Evolutionary conservation across 305 asterid genomes (phyloP).

Genomic region (Ajuga reptans): DNA sequence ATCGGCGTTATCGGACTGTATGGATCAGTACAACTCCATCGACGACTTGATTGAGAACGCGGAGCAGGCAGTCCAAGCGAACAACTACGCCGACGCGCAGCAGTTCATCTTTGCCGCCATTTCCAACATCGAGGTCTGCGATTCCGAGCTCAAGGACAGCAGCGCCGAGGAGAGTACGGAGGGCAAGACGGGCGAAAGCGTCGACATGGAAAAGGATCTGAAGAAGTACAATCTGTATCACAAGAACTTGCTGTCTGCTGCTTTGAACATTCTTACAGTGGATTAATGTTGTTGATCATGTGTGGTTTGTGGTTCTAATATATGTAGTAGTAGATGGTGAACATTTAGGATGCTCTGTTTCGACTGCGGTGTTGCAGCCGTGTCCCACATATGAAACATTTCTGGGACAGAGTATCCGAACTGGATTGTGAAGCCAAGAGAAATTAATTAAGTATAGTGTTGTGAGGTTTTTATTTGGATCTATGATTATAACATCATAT

Average conservation of each 20-base stretch:
- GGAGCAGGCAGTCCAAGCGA: background rate
- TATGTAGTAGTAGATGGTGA: too few relatives aligned
- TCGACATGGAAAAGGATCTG: constrained; percentile 4
- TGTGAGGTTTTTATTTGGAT: background rate
- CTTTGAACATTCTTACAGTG: constrained; percentile 17
- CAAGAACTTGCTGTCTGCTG: constrained; percentile 21
- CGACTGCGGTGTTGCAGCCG: too few relatives aligned
- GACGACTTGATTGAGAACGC: constrained; percentile 41
- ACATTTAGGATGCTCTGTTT: too few relatives aligned
- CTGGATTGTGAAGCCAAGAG: too few relatives aligned
- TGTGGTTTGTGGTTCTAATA: background rate
- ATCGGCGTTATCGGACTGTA: constrained; percentile 34
- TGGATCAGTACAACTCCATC: constrained; percentile 34
- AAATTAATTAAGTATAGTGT: too few relatives aligned
- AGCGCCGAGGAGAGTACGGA: constrained; percentile 8
- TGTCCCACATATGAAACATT: too few relatives aligned
- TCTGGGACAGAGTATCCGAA: too few relatives aligned
- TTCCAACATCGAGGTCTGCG: constrained; percentile 13
- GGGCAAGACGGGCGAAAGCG: background rate
- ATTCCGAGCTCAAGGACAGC: constrained; percentile 10
- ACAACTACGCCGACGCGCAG: constrained; percentile 8
- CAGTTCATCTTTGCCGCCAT: constrained; percentile 19
- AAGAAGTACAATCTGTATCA: background rate
- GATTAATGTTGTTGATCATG: background rate
- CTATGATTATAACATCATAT: background rate